Conservation (phyloP, 1,284 basidiomycete species). For the Neonothopanus nambi region DNA sequence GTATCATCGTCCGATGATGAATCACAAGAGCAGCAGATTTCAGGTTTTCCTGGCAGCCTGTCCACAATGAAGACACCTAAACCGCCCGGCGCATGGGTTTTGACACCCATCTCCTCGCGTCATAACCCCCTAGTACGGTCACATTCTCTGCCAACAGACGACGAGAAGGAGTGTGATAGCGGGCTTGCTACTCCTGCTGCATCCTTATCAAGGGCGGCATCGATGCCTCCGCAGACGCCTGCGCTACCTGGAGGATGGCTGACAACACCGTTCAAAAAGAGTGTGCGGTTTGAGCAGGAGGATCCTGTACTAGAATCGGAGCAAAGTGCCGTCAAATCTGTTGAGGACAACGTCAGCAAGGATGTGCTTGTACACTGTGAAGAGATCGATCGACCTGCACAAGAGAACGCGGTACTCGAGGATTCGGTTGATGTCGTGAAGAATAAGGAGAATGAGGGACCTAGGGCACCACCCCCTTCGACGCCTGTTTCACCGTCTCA, state of each 20-base stretch:
- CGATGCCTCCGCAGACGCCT: conserved; percentile 57
- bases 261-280: conserved; percentile 57
- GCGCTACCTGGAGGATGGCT: conserved; percentile 73
- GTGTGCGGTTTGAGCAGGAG: conserved; percentile 65
- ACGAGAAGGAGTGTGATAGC: conserved; percentile 22
- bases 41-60: conserved; percentile 21
- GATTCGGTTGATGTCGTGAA: not conserved
- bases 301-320: conserved; percentile 38
- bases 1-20: conserved; percentile 43
- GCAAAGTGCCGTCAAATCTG: conserved; percentile 12
- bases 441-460: not conserved
- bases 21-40: conserved; percentile 18
- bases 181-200: conserved; percentile 43
- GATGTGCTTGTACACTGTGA: not conserved
- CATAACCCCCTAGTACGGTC: conserved; percentile 26
- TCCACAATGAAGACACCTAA: conserved; percentile 59
- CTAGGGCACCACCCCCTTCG: not conserved
- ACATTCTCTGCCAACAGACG: conserved; percentile 25
- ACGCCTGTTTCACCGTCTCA: conserved; percentile 29
- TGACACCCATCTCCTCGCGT: conserved; percentile 49
- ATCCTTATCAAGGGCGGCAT: conserved; percentile 43
- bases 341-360: not conserved
- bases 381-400: not conserved
- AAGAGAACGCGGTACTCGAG: not conserved
- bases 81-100: conserved; percentile 70